phyloP scores from a whole-genome alignment of 331 rosid genomes.

The Quercus phellos region DNA sequence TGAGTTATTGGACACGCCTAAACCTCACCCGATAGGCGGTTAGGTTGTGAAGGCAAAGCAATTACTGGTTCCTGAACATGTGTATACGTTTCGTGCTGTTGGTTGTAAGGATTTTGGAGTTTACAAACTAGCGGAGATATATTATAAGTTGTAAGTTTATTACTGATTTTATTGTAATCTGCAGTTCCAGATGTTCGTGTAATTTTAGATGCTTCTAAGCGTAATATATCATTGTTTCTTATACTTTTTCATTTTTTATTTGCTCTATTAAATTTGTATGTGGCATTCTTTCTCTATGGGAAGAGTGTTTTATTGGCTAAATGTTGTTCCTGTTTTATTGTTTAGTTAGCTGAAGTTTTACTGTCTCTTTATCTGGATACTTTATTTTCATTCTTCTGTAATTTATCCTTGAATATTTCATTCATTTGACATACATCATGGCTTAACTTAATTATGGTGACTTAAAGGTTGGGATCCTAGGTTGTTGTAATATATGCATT shows the following conservation, averaged over 20 bases:
- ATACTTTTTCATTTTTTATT: background rate
- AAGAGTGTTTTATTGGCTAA: background rate
- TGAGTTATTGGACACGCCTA: background rate
- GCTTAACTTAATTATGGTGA: background rate
- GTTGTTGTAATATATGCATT: conserved; percentile 3
- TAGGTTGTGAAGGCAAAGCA: background rate
- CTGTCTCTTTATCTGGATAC: background rate
- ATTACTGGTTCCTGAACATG: background rate
- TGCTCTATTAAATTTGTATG: background rate
- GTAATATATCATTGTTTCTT: background rate
- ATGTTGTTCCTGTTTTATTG: background rate
- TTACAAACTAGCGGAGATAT: background rate
- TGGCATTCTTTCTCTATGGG: background rate
- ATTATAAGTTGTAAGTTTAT: background rate
- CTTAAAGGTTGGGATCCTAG: background rate
- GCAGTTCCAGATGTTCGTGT: background rate
- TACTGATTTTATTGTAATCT: background rate
- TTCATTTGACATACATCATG: background rate
- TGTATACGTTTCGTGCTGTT: background rate
- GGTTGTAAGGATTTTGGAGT: background rate
- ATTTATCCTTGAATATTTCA: background rate
- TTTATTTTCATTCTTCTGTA: background rate
- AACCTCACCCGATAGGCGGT: background rate
- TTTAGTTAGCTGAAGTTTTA: background rate
- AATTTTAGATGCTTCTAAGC: background rate